These are phyloP conservation scores for Thermomyces lanuginosus DNA, from an alignment of 2,329 filamentous ascomycete species.

Conservation along the genomic window DNA sequence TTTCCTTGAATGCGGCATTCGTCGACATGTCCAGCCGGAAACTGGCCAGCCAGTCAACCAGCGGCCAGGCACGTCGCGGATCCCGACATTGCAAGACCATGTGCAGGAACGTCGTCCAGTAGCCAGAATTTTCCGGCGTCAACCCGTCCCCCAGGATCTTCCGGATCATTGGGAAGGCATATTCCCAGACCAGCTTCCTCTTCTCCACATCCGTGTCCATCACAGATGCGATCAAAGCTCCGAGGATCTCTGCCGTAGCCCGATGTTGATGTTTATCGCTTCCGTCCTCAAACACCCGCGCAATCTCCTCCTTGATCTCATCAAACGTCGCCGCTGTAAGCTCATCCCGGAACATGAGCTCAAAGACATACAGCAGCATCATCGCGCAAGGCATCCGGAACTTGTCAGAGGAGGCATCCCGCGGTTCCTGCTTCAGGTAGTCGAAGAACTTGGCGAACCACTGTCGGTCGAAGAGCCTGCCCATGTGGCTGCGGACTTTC, in stretches of 20 bases:
- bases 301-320: conserved; percentile 68
- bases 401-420: conserved; percentile 62
- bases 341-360: conserved; percentile 63
- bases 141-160: conserved; percentile 78
- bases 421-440: conserved; percentile 90
- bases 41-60: conserved; percentile 64
- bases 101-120: conserved; percentile 91
- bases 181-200: conserved; percentile 67
- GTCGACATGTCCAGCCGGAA: conserved; percentile 89
- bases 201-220: conserved; percentile 60
- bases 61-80: conserved; percentile 69
- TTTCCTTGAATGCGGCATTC: conserved; percentile 97
- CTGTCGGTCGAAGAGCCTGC: conserved; percentile 57
- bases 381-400: conserved; percentile 82
- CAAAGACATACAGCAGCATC: conserved; percentile 75
- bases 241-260: conserved; percentile 84
- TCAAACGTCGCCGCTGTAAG: conserved; percentile 64
- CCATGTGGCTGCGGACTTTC: conserved; percentile 60
- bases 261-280: conserved; percentile 96
- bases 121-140: conserved; percentile 83
- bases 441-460: conserved; percentile 84
- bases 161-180: conserved; percentile 74
- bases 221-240: conserved; percentile 65
- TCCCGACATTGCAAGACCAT: conserved; percentile 78
- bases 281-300: conserved; percentile 71